Evolutionary conservation across 352 stramenopile species (phyloP).

Genomic region (Phytophthora nicotianae): DNA sequence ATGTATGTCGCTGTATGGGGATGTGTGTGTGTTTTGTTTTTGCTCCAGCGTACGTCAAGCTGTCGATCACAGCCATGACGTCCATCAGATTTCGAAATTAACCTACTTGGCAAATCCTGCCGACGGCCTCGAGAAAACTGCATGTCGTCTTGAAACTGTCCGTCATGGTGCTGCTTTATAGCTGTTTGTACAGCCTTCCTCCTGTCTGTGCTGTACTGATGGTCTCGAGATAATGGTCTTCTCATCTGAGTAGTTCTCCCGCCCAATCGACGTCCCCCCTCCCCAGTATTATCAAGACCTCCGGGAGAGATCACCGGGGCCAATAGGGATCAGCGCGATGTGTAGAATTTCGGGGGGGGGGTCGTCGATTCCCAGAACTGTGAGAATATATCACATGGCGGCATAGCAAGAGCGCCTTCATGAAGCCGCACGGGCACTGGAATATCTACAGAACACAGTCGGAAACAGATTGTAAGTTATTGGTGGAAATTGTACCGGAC

Average conservation of each 20-base stretch:
- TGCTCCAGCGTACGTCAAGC: neutral
- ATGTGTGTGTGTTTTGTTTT: neutral
- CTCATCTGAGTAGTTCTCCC: too few species aligned
- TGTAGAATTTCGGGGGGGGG: neutral
- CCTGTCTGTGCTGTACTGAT: too few species aligned
- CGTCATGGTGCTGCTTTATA: too few species aligned
- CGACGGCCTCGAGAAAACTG: neutral
- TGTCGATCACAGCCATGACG: conserved; percentile 9
- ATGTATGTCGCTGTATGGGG: neutral
- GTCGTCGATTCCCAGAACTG: neutral
- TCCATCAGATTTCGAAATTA: conserved; percentile 6
- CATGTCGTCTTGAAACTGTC: neutral
- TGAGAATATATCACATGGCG: neutral
- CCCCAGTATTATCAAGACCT: too few species aligned
- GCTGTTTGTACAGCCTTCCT: too few species aligned
- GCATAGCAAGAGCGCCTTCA: neutral
- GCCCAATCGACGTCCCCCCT: too few species aligned
- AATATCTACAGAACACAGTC: neutral
- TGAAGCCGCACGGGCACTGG: neutral
- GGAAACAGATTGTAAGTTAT: too few species aligned
- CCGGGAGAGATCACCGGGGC: too few species aligned
- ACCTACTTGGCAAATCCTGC: conserved; percentile 6
- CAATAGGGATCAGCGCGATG: neutral
- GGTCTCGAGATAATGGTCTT: too few species aligned
- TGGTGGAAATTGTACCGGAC: neutral